phyloP scores from a whole-genome alignment of 2,329 filamentous ascomycete genomes.

The Pseudopithomyces chartarum region DNA sequence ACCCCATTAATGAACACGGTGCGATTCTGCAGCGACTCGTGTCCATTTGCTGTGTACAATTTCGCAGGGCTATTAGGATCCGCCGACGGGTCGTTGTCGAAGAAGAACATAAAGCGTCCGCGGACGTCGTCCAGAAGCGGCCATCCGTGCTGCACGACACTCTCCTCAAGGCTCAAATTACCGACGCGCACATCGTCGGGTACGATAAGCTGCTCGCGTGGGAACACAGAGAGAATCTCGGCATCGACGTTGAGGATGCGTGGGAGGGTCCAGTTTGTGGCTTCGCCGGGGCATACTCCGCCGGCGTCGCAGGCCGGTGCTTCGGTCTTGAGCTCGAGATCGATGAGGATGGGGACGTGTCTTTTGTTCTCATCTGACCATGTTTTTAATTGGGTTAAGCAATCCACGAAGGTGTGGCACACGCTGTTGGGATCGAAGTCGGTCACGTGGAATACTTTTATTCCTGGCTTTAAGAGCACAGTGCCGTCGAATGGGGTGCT shows the following conservation, averaged over 20 bases:
- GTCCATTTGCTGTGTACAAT: constrained; percentile 44
- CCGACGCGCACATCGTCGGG: constrained; percentile 54
- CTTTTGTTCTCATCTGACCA: constrained; percentile 52
- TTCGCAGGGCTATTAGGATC: constrained; percentile 38
- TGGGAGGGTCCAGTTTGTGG: constrained; percentile 51
- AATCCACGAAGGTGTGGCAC: constrained; percentile 54
- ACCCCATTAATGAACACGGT: constrained; percentile 56
- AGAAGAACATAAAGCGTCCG: constrained; percentile 56
- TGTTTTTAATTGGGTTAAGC: constrained; percentile 49
- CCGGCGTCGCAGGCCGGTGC: constrained; percentile 38
- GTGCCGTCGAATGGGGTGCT: constrained; percentile 47
- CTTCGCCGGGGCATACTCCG: constrained; percentile 46
- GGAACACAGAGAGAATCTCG: constrained; percentile 54
- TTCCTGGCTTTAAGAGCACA: constrained; percentile 48
- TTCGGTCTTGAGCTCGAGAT: constrained; percentile 57
- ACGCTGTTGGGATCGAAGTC: constrained; percentile 54
- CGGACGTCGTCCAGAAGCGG: constrained; percentile 51
- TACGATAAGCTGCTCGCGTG: constrained; percentile 48
- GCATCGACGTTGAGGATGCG: constrained; percentile 52
- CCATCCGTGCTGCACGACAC: constrained; percentile 55
- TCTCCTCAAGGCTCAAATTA: constrained; percentile 52
- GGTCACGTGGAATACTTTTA: constrained; percentile 58
- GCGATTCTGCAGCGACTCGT: constrained; percentile 49
- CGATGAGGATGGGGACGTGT: constrained; percentile 56
- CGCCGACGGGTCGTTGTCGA: constrained; percentile 54